Conservation (phyloP, 768 basidiomycete genomes). For the Rhizopogon roseolus region DNA sequence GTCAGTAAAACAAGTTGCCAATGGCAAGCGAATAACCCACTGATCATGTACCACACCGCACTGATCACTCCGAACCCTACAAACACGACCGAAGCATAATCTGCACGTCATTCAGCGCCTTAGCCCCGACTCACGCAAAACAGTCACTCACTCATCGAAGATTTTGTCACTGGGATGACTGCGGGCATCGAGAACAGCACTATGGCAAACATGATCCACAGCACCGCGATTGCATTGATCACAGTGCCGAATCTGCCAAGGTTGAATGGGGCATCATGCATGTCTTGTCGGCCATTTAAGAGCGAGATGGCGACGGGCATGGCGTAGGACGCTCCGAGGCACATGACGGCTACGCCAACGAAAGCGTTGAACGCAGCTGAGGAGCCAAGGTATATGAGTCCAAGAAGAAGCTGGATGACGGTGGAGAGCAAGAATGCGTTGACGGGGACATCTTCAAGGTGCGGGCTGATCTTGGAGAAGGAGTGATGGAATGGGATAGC, state of each 20-base stretch:
- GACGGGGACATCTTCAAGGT: conserved; percentile 45
- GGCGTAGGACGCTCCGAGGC: conserved; percentile 58
- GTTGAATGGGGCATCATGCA: conserved; percentile 46
- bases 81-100: conserved; percentile 66
- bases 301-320: conserved; percentile 57
- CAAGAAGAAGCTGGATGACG: conserved; percentile 51
- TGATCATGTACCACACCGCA: conserved; percentile 55
- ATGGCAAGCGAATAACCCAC: conserved; percentile 28
- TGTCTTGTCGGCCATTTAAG: conserved; percentile 35
- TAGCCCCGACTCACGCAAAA: background rate
- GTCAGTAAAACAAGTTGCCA: background rate
- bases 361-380: conserved; percentile 66
- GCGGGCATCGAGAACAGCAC: conserved; percentile 69
- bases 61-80: conserved; percentile 57
- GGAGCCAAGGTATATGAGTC: conserved; percentile 58
- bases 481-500: conserved; percentile 50
- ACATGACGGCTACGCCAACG: conserved; percentile 62
- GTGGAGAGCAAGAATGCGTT: conserved; percentile 60
- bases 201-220: conserved; percentile 60
- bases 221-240: conserved; percentile 47
- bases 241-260: conserved; percentile 40
- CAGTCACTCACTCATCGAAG: conserved; percentile 42
- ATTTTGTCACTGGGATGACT: conserved; percentile 46
- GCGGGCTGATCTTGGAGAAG: conserved; percentile 43
- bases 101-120: conserved; percentile 24